A percentile compares a stretch with the other conserved stretches of the same genome.
Evolutionary conservation across 2,329 filamentous ascomycete species (phyloP).

Genomic region (Microsporum ferrugineum): DNA sequence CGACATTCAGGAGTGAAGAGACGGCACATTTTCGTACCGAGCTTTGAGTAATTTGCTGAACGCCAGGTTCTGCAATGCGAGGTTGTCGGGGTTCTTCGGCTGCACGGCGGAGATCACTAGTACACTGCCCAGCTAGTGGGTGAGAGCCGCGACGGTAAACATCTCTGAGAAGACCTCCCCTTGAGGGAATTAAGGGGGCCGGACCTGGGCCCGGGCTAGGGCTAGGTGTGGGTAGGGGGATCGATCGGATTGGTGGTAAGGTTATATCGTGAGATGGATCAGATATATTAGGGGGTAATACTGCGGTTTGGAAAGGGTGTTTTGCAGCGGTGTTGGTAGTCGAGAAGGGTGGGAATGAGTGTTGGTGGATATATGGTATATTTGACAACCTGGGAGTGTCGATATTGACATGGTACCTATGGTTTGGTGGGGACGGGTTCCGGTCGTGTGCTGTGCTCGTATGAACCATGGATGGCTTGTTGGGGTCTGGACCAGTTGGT

Average conservation of each 20-base stretch:
- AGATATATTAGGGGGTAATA: not conserved
- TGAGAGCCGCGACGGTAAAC: not conserved
- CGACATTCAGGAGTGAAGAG: conserved; percentile 17
- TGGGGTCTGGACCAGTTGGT: conserved; percentile 3
- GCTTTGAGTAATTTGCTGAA: conserved; percentile 7
- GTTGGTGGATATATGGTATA: conserved; percentile 59
- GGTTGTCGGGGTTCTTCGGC: conserved; percentile 6
- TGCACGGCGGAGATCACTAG: conserved; percentile 6
- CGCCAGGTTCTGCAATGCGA: not conserved
- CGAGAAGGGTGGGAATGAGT: conserved; percentile 61
- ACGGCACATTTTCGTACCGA: conserved; percentile 18
- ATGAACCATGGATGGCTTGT: not conserved
- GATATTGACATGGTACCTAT: conserved; percentile 43
- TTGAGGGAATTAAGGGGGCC: not conserved
- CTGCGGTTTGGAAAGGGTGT: not conserved
- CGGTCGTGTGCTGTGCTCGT: not conserved
- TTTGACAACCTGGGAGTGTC: conserved; percentile 56
- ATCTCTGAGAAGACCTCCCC: not conserved
- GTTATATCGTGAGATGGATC: conserved; percentile 16
- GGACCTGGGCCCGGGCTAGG: conserved; percentile 13
- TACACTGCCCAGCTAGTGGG: not conserved
- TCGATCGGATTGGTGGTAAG: conserved; percentile 6
- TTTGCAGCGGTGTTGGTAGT: conserved; percentile 51
- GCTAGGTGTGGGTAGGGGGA: conserved; percentile 18
- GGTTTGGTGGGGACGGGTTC: not conserved